Conservation (phyloP, 2,329 filamentous ascomycete genomes). For the Aspergillus ustus region DNA sequence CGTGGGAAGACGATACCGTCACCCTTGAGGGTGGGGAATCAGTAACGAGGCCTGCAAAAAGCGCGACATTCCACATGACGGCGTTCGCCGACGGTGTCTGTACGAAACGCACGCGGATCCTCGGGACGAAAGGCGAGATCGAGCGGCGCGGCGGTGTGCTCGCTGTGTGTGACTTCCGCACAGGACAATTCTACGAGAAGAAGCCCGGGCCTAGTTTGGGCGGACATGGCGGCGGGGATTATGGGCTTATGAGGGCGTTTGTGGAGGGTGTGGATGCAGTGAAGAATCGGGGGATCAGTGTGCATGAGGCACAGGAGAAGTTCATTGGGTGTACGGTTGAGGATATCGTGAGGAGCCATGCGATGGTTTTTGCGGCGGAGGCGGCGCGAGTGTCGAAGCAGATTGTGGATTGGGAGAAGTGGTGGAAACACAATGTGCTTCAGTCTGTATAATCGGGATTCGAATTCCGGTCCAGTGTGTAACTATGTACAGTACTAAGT, state of each 20-base stretch:
- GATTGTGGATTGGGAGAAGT: conserved; percentile 74
- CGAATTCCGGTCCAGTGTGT: too few relatives aligned
- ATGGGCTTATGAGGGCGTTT: conserved; percentile 80
- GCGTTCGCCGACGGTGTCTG: conserved; percentile 88
- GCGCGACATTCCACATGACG: conserved; percentile 90
- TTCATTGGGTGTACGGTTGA: conserved; percentile 83
- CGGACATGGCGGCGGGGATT: conserved; percentile 77
- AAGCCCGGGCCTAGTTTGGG: conserved; percentile 62
- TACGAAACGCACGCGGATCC: conserved; percentile 80
- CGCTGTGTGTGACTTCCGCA: conserved; percentile 72
- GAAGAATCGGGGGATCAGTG: conserved; percentile 69
- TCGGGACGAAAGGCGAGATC: conserved; percentile 85
- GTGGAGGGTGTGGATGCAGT: conserved; percentile 80
- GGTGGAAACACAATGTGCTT: conserved; percentile 69
- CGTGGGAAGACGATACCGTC: conserved; percentile 60
- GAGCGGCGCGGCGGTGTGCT: conserved; percentile 81
- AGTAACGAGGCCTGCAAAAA: conserved; percentile 69
- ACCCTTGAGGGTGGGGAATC: neutral
- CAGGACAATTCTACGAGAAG: conserved; percentile 44
- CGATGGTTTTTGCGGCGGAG: conserved; percentile 91
- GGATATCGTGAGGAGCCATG: conserved; percentile 87
- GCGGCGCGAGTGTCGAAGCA: conserved; percentile 73
- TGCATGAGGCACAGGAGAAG: conserved; percentile 72
- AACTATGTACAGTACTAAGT: too few relatives aligned
- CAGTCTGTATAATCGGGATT: neutral